Conservation (phyloP, 2,329 filamentous ascomycete genomes). For the Colletotrichum tanaceti region DNA sequence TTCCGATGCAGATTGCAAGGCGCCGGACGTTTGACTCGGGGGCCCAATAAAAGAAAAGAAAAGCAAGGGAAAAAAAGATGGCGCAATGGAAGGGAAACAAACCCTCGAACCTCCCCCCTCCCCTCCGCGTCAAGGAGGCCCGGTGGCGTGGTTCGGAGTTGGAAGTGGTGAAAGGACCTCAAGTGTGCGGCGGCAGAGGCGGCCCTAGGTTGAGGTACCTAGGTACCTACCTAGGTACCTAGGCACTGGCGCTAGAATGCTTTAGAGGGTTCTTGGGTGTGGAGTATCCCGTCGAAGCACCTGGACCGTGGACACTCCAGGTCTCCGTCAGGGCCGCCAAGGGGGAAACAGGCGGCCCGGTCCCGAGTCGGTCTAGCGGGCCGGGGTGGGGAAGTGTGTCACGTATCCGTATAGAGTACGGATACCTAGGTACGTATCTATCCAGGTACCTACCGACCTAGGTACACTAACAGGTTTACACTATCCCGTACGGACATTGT, state of each 20-base stretch:
- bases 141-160: slow-evolving; percentile 38
- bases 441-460: too few relatives aligned
- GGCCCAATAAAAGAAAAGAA: too few relatives aligned
- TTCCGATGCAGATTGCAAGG: slow-evolving; percentile 25
- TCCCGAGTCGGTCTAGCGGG: slow-evolving; percentile 6
- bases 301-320: too few relatives aligned
- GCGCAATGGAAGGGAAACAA: slow-evolving; percentile 32
- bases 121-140: slow-evolving; percentile 33
- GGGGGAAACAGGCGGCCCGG: slow-evolving; percentile 8
- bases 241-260: slow-evolving; percentile 16
- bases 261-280: slow-evolving; percentile 1
- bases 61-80: too few relatives aligned
- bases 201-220: too few relatives aligned
- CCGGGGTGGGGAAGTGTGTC: too few relatives aligned
- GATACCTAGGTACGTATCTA: too few relatives aligned
- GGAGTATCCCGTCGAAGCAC: not conserved
- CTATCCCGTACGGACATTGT: too few relatives aligned
- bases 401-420: too few relatives aligned
- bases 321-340: rapidly evolving
- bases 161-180: slow-evolving; percentile 25
- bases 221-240: not conserved
- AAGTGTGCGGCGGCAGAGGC: not conserved
- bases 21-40: slow-evolving; percentile 38
- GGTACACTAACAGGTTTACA: not conserved
- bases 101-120: too few relatives aligned